Evolutionary conservation across 2,329 filamentous ascomycete genomes (phyloP).

Genomic region (Leptodontidium sp.): DNA sequence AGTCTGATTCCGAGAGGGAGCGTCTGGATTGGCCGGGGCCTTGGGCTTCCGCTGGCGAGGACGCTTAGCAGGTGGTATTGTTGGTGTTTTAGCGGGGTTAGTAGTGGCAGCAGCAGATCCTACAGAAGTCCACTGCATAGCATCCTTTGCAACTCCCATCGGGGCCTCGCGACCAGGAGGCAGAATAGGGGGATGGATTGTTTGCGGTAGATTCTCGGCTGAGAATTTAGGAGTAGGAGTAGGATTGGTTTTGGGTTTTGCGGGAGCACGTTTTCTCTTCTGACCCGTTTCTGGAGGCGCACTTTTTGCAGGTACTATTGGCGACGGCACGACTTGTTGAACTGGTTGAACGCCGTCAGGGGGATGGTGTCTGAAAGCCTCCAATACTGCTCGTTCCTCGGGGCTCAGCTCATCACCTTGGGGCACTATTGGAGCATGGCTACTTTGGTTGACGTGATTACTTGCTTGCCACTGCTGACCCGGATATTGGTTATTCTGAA

Average conservation of each 20-base stretch:
- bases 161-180: constrained; percentile 31
- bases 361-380: constrained; percentile 44
- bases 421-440: constrained; percentile 23
- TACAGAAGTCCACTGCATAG: constrained; percentile 42
- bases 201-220: constrained; percentile 24
- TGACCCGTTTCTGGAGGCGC: constrained; percentile 32
- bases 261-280: constrained; percentile 42
- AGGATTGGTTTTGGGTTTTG: constrained; percentile 39
- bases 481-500: constrained; percentile 34
- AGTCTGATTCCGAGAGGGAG: constrained; percentile 39
- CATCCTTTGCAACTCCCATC: constrained; percentile 37
- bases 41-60: constrained; percentile 51
- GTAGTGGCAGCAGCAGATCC: constrained; percentile 25
- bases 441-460: constrained; percentile 27
- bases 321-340: constrained; percentile 36
- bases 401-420: constrained; percentile 42
- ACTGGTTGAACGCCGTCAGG: constrained; percentile 33
- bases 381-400: constrained; percentile 46
- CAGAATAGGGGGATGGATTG: constrained; percentile 25
- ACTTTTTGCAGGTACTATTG: constrained; percentile 34
- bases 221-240: constrained; percentile 23
- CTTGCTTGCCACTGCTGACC: constrained; percentile 40
- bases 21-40: constrained; percentile 41
- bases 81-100: constrained; percentile 26
- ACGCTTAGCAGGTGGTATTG: constrained; percentile 49